Evolutionary conservation across 139 green algal species (phyloP).

Genomic region (Gonium pectorale): DNA sequence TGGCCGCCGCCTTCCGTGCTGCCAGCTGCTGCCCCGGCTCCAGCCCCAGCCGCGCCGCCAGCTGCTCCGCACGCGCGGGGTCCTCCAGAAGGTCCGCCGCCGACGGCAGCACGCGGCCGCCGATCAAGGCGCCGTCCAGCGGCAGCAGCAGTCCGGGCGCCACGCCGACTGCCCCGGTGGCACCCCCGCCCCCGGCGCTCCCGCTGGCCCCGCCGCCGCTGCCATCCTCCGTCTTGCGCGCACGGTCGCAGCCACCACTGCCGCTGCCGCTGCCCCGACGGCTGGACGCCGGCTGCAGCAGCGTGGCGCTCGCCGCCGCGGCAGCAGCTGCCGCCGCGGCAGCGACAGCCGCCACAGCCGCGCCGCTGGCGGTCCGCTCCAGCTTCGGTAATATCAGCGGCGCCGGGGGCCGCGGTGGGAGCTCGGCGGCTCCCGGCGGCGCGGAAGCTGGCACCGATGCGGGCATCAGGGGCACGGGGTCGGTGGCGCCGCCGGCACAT

Average conservation of each 20-base stretch:
- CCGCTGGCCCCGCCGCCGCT: not conserved
- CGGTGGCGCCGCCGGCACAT: not conserved
- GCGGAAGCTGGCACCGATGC: not conserved
- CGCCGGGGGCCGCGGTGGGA: too few species aligned
- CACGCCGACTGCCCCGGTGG: too few species aligned
- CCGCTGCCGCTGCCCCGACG: not conserved
- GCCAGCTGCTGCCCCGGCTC: slow-evolving; percentile 41
- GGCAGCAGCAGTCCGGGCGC: not conserved
- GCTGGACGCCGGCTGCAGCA: too few species aligned
- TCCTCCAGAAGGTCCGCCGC: slow-evolving; percentile 38
- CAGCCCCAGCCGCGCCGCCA: slow-evolving; percentile 40
- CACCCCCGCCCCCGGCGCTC: not conserved
- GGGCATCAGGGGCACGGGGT: not conserved
- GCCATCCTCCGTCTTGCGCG: too few species aligned
- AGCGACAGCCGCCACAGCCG: too few species aligned
- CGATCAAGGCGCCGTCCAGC: not conserved
- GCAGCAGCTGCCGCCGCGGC: not conserved
- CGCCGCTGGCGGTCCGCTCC: too few species aligned
- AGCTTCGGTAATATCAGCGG: too few species aligned
- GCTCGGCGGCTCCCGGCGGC: too few species aligned
- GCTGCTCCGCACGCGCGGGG: slow-evolving; percentile 19
- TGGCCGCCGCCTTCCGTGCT: slow-evolving; percentile 40
- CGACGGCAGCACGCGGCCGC: not conserved
- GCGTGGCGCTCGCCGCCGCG: too few species aligned
- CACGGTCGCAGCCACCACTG: not conserved